Evolutionary conservation across 108 stramenopile species (phyloP).

Genomic region (Skeletonema costatum): DNA sequence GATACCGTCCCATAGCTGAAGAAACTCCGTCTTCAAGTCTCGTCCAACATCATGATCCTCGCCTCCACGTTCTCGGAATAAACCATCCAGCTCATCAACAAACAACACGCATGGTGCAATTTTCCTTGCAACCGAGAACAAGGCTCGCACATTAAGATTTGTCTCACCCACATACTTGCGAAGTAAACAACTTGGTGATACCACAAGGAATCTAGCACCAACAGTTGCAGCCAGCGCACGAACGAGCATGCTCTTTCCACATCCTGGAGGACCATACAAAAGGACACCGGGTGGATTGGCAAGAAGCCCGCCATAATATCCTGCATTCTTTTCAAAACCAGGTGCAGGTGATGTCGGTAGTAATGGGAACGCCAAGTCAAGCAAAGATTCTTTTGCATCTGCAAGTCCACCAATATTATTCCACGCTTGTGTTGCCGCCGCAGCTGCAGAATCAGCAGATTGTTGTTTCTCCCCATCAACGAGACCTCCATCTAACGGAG

Average conservation of each 20-base stretch:
- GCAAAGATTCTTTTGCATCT: slow-evolving; percentile 46
- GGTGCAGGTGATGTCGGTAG: slow-evolving; percentile 9
- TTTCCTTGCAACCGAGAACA: slow-evolving; percentile 86
- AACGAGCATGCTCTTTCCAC: slow-evolving; percentile 89
- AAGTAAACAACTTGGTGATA: slow-evolving; percentile 90
- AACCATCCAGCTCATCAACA: slow-evolving; percentile 93
- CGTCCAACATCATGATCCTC: slow-evolving; percentile 90
- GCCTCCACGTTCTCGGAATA: slow-evolving; percentile 76
- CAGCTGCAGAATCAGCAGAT: slow-evolving; percentile 2
- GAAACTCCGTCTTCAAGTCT: slow-evolving; percentile 96
- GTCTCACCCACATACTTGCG: slow-evolving; percentile 95
- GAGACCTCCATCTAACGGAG: slow-evolving; percentile 26
- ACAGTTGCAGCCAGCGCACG: slow-evolving; percentile 81
- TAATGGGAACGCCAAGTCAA: slow-evolving; percentile 47
- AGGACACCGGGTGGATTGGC: slow-evolving; percentile 67
- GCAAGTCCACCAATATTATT: slow-evolving; percentile 47
- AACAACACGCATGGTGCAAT: slow-evolving; percentile 35
- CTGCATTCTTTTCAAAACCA: neutral
- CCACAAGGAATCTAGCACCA: slow-evolving; percentile 85
- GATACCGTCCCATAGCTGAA: slow-evolving; percentile 94
- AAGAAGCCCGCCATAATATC: slow-evolving; percentile 48
- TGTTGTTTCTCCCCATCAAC: neutral
- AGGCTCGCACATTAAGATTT: slow-evolving; percentile 88
- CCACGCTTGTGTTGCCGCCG: slow-evolving; percentile 31
- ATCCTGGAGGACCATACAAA: slow-evolving; percentile 85